These are phyloP conservation scores for Nyctanthes arbortristis DNA, from an alignment of 257 asterid species.

Conservation along the genomic window DNA sequence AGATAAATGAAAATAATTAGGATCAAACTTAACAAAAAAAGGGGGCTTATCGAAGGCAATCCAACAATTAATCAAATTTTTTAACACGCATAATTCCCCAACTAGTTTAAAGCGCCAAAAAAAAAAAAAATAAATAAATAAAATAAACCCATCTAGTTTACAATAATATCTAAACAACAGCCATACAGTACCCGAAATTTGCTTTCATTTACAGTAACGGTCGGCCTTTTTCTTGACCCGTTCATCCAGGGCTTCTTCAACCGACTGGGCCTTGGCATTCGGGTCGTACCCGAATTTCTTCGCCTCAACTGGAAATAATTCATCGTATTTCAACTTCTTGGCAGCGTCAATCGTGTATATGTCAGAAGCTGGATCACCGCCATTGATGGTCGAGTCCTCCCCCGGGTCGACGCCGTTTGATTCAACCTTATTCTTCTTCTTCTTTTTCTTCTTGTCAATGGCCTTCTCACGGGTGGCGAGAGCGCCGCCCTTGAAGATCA, in stretches of 20 bases:
- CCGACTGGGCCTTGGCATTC: slow-evolving; percentile 57
- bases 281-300: slow-evolving; percentile 87
- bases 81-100: too few relatives aligned
- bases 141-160: too few relatives aligned
- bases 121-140: too few relatives aligned
- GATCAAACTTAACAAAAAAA: too few relatives aligned
- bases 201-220: slow-evolving; percentile 83
- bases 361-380: slow-evolving; percentile 37
- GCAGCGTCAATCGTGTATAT: slow-evolving; percentile 91
- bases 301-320: slow-evolving; percentile 82
- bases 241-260: slow-evolving; percentile 91
- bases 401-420: slow-evolving; percentile 48
- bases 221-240: slow-evolving; percentile 97
- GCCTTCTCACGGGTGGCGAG: slow-evolving; percentile 77
- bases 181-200: background rate
- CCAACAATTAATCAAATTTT: too few relatives aligned
- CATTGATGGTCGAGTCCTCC: slow-evolving; percentile 23
- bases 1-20: too few relatives aligned
- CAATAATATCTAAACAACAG: slow-evolving; percentile 12
- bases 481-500: slow-evolving; percentile 90
- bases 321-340: slow-evolving; percentile 95
- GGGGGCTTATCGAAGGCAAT: too few relatives aligned
- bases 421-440: slow-evolving; percentile 53
- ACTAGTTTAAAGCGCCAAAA: too few relatives aligned
- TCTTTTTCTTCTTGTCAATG: slow-evolving; percentile 77